phyloP scores from a whole-genome alignment of 768 basidiomycete species.

The Termitomyces titanicus region DNA sequence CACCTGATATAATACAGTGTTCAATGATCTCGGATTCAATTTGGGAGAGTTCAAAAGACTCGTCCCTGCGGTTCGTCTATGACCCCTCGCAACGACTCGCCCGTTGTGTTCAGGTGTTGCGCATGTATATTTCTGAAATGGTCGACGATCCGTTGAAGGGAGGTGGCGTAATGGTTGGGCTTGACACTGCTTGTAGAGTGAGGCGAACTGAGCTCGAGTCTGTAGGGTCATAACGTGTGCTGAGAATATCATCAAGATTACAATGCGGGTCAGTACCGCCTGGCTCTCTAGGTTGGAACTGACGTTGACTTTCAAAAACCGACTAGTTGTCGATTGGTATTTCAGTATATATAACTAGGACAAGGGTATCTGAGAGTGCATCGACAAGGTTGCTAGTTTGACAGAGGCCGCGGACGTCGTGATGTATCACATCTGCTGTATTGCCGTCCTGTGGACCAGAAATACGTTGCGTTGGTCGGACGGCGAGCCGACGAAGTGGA shows the following conservation, averaged over 20 bases:
- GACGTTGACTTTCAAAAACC: neutral
- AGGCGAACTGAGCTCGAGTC: neutral
- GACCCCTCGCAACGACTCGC: no score
- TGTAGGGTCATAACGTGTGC: neutral
- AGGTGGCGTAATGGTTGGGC: slow-evolving; percentile 4
- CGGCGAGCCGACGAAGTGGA: no score
- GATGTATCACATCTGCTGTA: no score
- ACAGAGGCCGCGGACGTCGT: neutral
- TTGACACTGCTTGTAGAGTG: neutral
- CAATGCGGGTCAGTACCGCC: neutral
- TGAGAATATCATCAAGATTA: neutral
- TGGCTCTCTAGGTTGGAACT: slow-evolving; percentile 17
- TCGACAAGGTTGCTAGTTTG: neutral
- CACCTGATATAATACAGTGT: no score
- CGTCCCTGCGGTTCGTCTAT: no score
- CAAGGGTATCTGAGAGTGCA: neutral
- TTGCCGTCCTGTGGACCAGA: no score
- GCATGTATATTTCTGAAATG: slow-evolving; percentile 25
- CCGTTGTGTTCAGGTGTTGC: slow-evolving; percentile 18
- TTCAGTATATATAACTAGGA: neutral
- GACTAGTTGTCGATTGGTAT: no score
- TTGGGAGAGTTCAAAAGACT: no score
- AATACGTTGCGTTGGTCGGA: no score
- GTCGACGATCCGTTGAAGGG: slow-evolving; percentile 12
- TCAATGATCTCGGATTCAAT: no score